Evolutionary conservation across 768 basidiomycete genomes (phyloP).

Genomic region (Strobilomyces dryophilus): DNA sequence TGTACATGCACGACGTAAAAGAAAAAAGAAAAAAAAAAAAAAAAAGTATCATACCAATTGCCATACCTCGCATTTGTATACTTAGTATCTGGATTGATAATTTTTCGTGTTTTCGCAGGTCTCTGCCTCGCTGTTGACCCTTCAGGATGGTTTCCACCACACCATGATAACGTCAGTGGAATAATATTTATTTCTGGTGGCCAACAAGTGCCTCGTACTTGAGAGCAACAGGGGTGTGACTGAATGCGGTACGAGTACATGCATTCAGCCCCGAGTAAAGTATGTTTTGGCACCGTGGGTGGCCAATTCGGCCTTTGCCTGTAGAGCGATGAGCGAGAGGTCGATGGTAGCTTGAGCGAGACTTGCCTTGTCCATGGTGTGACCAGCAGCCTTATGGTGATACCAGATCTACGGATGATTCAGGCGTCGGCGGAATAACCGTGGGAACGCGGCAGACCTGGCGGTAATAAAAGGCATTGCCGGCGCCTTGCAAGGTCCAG

Average conservation of each 20-base stretch:
- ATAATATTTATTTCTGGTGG: constrained; percentile 11
- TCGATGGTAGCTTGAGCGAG: not conserved
- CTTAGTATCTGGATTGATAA: constrained; percentile 71
- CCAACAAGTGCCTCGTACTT: constrained; percentile 2
- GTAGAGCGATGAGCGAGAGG: constrained; percentile 10
- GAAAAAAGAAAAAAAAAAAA: constrained; percentile 20
- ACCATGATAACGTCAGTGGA: constrained; percentile 10
- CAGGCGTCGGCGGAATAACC: constrained; percentile 5
- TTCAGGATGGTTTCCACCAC: too few relatives aligned
- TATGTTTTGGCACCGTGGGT: constrained; percentile 84
- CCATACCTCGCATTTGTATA: constrained; percentile 13
- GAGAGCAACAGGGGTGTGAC: not conserved
- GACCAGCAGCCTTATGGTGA: constrained; percentile 79
- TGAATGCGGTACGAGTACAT: constrained; percentile 16
- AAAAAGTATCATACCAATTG: constrained; percentile 28
- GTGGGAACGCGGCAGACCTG: constrained; percentile 45
- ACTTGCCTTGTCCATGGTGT: constrained; percentile 80
- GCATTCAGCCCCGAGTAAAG: constrained; percentile 70
- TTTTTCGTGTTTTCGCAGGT: too few relatives aligned
- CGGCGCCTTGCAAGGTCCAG: constrained; percentile 83
- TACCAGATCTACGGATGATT: constrained; percentile 56
- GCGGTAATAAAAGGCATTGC: constrained; percentile 76
- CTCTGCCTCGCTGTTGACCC: too few relatives aligned
- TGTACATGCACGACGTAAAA: constrained; percentile 12
- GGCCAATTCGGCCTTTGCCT: constrained; percentile 84